Percentiles rank a stretch among this genome's conserved stretches.
phyloP scores from a whole-genome alignment of 2,329 filamentous ascomycete genomes.

The Apiospora sp. region DNA sequence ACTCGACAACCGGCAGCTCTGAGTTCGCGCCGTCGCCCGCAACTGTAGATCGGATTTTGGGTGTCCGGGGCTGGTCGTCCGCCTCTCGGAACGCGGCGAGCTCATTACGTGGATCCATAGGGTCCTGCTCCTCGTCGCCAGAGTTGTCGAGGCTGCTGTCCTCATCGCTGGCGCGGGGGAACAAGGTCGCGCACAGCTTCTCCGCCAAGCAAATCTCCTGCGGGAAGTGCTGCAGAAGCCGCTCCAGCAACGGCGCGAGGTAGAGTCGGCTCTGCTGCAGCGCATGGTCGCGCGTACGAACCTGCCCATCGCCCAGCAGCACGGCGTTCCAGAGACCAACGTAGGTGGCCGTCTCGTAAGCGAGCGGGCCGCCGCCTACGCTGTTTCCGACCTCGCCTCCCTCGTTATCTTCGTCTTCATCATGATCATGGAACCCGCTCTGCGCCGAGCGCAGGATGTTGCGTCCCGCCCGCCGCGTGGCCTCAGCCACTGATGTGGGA shows the following conservation, averaged over 20 bases:
- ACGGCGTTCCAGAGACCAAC: constrained; percentile 30
- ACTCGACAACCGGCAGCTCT: constrained; percentile 36
- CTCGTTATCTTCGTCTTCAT: too few species aligned
- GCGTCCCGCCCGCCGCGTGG: constrained; percentile 67
- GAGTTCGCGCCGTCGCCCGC: not conserved
- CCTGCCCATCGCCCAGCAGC: constrained; percentile 27
- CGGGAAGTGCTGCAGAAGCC: constrained; percentile 28
- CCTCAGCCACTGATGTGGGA: constrained; percentile 59
- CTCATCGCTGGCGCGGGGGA: constrained; percentile 28
- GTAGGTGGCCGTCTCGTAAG: constrained; percentile 29
- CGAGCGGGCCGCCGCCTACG: not conserved
- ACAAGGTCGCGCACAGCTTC: not conserved
- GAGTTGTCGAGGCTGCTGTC: not conserved
- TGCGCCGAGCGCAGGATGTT: constrained; percentile 69
- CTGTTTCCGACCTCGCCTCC: too few species aligned
- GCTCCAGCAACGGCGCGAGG: constrained; percentile 25
- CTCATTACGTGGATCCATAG: constrained; percentile 27
- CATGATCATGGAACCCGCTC: constrained; percentile 36
- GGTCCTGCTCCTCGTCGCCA: not conserved
- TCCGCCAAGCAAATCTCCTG: constrained; percentile 29
- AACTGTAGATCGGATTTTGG: constrained; percentile 44
- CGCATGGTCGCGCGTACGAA: not conserved
- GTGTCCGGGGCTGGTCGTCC: constrained; percentile 47
- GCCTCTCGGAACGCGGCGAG: constrained; percentile 51
- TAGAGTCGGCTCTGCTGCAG: constrained; percentile 23